phyloP scores from a whole-genome alignment of 2,329 filamentous ascomycete genomes.

The Rhynchosporium graminicola region DNA sequence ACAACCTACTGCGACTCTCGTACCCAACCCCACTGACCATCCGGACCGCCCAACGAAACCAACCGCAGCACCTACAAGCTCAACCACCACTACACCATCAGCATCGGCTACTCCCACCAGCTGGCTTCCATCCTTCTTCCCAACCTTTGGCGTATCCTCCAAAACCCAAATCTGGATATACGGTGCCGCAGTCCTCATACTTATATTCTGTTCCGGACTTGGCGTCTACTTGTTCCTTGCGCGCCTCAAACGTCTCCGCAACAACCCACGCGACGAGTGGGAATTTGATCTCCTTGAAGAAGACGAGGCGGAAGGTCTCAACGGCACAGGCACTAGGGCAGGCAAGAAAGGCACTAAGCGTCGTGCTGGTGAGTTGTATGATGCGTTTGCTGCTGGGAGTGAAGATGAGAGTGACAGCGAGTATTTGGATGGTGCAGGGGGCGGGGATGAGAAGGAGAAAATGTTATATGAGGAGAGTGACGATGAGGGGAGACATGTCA shows the following conservation, averaged over 20 bases:
- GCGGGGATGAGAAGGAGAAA: conserved; percentile 42
- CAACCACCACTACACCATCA: conserved; percentile 39
- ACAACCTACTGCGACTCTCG: conserved; percentile 46
- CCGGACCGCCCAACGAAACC: conserved; percentile 61
- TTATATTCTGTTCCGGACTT: conserved; percentile 78
- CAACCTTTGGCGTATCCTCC: conserved; percentile 85
- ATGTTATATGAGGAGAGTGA: conserved; percentile 40
- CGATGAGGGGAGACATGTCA: conserved; percentile 51
- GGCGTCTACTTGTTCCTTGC: conserved; percentile 81
- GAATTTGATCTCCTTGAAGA: conserved; percentile 93
- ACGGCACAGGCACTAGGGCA: conserved; percentile 45
- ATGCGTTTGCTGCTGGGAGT: conserved; percentile 90
- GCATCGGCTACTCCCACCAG: conserved; percentile 38
- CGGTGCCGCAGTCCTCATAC: conserved; percentile 80
- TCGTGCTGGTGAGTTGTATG: conserved; percentile 88
- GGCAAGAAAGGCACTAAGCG: conserved; percentile 51
- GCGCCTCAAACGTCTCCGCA: conserved; percentile 72
- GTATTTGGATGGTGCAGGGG: conserved; percentile 46
- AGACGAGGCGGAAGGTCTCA: conserved; percentile 65
- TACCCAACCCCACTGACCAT: conserved; percentile 59
- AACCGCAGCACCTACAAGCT: conserved; percentile 27
- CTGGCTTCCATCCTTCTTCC: conserved; percentile 83
- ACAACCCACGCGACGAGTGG: conserved; percentile 77
- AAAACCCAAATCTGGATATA: conserved; percentile 93
- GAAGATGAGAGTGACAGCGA: conserved; percentile 66